A percentile compares a stretch with the other conserved stretches of the same genome.
These are phyloP conservation scores for Tulasnella sp. DNA, from an alignment of 768 basidiomycete genomes.

Conservation along the genomic window DNA sequence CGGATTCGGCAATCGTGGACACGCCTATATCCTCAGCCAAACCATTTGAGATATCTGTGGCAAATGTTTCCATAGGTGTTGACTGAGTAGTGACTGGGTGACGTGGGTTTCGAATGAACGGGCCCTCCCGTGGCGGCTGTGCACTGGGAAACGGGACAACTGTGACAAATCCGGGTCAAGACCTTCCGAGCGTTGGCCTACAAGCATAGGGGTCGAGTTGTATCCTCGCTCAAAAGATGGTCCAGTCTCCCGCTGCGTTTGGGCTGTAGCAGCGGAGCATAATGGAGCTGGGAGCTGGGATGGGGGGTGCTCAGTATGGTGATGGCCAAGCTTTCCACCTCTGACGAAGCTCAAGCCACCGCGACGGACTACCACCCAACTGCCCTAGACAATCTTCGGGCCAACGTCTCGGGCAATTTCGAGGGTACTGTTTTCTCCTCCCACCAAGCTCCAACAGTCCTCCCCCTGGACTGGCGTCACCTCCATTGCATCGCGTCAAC, in stretches of 20 bases:
- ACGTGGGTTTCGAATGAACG: background rate
- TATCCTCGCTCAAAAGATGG: constrained; percentile 57
- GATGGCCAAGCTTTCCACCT: constrained; percentile 42
- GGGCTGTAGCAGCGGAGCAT: constrained; percentile 34
- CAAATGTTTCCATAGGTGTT: background rate
- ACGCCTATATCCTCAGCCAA: background rate
- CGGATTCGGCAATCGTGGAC: background rate
- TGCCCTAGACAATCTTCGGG: constrained; percentile 59
- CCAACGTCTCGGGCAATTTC: constrained; percentile 53
- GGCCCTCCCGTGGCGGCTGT: background rate
- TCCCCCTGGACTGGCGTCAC: constrained; percentile 56
- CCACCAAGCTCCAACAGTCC: constrained; percentile 36
- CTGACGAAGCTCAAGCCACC: constrained; percentile 35
- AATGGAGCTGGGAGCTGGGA: constrained; percentile 80
- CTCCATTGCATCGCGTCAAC: background rate
- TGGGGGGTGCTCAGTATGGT: constrained; percentile 74
- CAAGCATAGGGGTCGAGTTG: constrained; percentile 82
- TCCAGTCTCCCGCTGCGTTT: constrained; percentile 40
- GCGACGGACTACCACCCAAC: constrained; percentile 74
- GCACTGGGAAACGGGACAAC: no score
- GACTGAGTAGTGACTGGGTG: background rate
- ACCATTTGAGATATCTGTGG: background rate
- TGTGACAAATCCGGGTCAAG: constrained; percentile 36
- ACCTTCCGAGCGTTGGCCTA: constrained; percentile 72
- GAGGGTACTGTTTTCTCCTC: constrained; percentile 21